These are phyloP conservation scores for Crucihimalaya himalaica DNA, from an alignment of 345 rosid genomes.

Conservation along the genomic window DNA sequence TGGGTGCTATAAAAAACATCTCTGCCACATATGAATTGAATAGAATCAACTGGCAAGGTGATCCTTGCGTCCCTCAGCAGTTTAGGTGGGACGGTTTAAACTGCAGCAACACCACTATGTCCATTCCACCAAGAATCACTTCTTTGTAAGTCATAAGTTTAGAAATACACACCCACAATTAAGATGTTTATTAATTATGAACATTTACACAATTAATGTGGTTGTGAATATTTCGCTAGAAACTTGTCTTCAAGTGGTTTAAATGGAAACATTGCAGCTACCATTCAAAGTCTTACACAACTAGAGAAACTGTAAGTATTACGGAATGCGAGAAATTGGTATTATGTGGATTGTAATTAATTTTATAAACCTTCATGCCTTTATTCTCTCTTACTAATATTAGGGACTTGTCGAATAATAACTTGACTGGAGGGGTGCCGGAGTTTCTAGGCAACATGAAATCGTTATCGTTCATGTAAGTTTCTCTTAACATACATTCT, in stretches of 20 bases:
- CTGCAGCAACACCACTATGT: background rate
- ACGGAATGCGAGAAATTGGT: background rate
- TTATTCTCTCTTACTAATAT: background rate
- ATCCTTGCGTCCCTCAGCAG: constrained; percentile 26
- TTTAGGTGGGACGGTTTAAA: constrained; percentile 16
- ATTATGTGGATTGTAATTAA: background rate
- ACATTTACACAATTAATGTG: background rate
- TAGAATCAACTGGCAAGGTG: constrained; percentile 25
- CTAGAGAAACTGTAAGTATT: constrained; percentile 45
- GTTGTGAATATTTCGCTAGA: constrained; percentile 11
- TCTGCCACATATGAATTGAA: background rate
- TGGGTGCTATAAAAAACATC: background rate
- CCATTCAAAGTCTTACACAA: constrained; percentile 36
- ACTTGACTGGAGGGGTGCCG: constrained; percentile 45
- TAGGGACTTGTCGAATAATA: constrained; percentile 60
- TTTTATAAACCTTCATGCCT: background rate
- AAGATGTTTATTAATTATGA: background rate
- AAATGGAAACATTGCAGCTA: constrained; percentile 36
- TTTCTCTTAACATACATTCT: background rate
- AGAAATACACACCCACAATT: background rate
- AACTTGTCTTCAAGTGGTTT: constrained; percentile 50
- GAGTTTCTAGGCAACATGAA: constrained; percentile 44
- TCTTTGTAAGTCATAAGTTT: constrained; percentile 1
- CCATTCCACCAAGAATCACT: constrained; percentile 16
- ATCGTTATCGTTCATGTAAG: constrained; percentile 50